Evolutionary conservation across 164 flowering plant species (phyloP).

Genomic region (Berberis thunbergii): DNA sequence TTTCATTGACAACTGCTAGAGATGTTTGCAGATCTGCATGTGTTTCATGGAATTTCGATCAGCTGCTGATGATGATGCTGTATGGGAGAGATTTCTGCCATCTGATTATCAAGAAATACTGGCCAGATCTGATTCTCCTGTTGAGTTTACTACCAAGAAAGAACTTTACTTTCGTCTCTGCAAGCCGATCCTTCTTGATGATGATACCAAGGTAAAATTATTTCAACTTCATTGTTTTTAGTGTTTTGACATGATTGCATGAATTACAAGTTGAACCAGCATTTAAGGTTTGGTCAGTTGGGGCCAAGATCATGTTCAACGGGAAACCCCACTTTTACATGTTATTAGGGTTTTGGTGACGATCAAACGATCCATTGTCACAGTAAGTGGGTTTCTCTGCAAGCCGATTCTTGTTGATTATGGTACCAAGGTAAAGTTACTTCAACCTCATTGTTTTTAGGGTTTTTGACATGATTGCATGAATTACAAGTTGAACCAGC

Average conservation of each 20-base stretch:
- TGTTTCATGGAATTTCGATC: slow-evolving; percentile 17
- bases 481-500: not conserved
- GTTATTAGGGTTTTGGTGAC: too few species aligned
- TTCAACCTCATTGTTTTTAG: not conserved
- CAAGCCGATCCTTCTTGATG: slow-evolving; percentile 31
- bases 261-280: not conserved
- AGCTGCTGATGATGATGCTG: slow-evolving; percentile 28
- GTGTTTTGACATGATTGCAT: too few species aligned
- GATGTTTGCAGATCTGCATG: slow-evolving; percentile 30
- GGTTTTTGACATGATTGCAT: too few species aligned
- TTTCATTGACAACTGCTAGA: slow-evolving; percentile 36
- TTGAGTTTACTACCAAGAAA: slow-evolving; percentile 31
- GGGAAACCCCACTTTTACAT: too few species aligned
- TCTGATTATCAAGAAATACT: slow-evolving; percentile 27
- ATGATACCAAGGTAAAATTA: slow-evolving; percentile 35
- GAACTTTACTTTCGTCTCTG: slow-evolving; percentile 36
- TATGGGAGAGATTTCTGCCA: slow-evolving; percentile 59
- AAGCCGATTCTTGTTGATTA: slow-evolving; percentile 31
- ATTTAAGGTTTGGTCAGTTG: too few species aligned
- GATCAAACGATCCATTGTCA: too few species aligned
- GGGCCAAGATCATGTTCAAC: not conserved
- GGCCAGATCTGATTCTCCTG: slow-evolving; percentile 20
- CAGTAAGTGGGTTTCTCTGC: slow-evolving; percentile 14
- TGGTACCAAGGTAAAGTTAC: slow-evolving; percentile 34
- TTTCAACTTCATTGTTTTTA: not conserved